These are phyloP conservation scores for Sporothrix humicola DNA, from an alignment of 2,329 filamentous ascomycete genomes.

Conservation along the genomic window DNA sequence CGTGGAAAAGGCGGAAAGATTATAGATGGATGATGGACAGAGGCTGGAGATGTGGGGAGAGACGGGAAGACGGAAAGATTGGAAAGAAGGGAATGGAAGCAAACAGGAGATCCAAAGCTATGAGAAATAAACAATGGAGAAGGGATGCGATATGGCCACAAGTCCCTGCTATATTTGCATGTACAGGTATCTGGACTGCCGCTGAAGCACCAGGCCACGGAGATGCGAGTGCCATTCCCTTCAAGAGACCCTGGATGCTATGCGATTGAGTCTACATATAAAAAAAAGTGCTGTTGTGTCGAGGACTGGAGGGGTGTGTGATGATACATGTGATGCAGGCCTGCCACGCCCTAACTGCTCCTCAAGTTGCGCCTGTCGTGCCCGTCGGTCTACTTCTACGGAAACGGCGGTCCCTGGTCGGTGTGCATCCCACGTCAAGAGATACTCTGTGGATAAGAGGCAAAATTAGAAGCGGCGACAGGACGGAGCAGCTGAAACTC, in stretches of 20 bases:
- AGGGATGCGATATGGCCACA: neutral
- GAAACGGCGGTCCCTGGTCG: neutral
- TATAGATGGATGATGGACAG: neutral
- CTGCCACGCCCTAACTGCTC: neutral
- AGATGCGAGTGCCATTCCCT: neutral
- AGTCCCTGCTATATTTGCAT: too few species aligned
- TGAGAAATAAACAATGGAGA: neutral
- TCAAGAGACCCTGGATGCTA: neutral
- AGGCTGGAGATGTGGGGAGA: conserved; percentile 11
- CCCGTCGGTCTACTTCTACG: neutral
- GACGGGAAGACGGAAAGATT: neutral
- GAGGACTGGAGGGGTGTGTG: neutral
- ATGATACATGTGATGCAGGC: neutral
- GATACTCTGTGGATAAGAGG: neutral
- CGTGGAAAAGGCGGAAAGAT: neutral
- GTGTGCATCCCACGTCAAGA: conserved; percentile 4
- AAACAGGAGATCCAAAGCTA: neutral
- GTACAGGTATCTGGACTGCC: too few species aligned
- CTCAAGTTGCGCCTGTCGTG: neutral
- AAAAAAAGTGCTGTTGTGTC: neutral
- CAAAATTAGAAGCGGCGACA: neutral
- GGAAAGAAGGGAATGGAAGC: neutral
- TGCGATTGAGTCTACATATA: neutral
- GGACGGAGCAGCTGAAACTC: conserved; percentile 23
- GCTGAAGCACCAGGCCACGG: conserved; percentile 2